These are phyloP conservation scores for Sarocladium strictum DNA, from an alignment of 2,329 filamentous ascomycete species.

Conservation along the genomic window DNA sequence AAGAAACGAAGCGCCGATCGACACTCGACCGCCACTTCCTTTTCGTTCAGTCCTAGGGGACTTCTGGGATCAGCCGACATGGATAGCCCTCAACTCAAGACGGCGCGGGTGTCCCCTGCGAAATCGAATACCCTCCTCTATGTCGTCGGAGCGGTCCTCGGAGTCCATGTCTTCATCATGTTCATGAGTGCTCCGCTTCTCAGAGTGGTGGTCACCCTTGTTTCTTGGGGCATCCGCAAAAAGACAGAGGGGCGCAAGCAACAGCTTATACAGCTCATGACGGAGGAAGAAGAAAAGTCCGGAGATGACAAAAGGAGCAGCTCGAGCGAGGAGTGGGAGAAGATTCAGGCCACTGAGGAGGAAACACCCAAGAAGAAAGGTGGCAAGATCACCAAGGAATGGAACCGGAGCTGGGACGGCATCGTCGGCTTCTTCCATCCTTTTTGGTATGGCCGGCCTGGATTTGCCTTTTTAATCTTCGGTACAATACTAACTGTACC, in stretches of 20 bases:
- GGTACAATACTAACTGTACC: not conserved
- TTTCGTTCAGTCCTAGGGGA: not conserved
- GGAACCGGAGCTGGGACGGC: slow-evolving; percentile 62
- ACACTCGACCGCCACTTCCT: not conserved
- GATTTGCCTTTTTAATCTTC: no score
- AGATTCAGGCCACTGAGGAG: slow-evolving; percentile 48
- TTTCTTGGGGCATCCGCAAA: slow-evolving; percentile 57
- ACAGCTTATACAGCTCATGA: slow-evolving; percentile 48
- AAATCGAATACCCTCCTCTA: not conserved
- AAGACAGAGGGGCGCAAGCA: slow-evolving; percentile 58
- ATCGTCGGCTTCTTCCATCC: slow-evolving; percentile 96
- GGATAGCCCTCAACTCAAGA: not conserved
- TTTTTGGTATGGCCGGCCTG: slow-evolving; percentile 89
- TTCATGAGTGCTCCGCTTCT: slow-evolving; percentile 27
- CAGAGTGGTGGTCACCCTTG: slow-evolving; percentile 11
- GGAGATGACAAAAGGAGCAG: slow-evolving; percentile 23
- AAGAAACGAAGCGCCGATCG: not conserved
- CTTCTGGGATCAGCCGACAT: not conserved
- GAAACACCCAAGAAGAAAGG: slow-evolving; percentile 21
- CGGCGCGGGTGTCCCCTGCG: not conserved
- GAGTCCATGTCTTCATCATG: slow-evolving; percentile 12
- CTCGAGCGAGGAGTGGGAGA: slow-evolving; percentile 64
- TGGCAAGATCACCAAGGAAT: slow-evolving; percentile 28
- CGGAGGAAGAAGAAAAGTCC: slow-evolving; percentile 35
- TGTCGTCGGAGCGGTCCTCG: slow-evolving; percentile 3